phyloP scores from a whole-genome alignment of 148 eudicot species.

The Nepenthes gracilis region DNA sequence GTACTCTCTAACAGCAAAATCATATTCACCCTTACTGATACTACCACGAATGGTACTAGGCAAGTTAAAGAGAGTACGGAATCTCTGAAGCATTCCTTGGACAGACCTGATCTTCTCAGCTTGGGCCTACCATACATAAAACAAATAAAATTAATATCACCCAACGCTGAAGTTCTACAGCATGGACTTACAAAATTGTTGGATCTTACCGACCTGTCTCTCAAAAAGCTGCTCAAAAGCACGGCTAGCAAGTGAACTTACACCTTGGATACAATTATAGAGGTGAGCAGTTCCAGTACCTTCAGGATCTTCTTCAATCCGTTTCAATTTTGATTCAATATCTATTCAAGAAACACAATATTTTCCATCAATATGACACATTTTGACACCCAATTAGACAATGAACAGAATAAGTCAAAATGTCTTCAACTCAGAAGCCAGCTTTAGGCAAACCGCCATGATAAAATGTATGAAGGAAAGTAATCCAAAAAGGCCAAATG shows the following conservation, averaged over 20 bases:
- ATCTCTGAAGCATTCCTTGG: conserved; percentile 99
- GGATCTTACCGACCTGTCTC: conserved; percentile 70
- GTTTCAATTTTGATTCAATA: conserved; percentile 83
- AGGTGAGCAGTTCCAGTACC: conserved; percentile 91
- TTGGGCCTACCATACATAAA: conserved; percentile 60
- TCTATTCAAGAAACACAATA: conserved; percentile 33
- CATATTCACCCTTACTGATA: conserved; percentile 97
- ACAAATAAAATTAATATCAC: conserved; percentile 2
- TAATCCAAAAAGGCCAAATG: background rate
- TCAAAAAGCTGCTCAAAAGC: conserved; percentile 93
- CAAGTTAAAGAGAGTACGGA: conserved; percentile 90
- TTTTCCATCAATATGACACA: conserved; percentile 2
- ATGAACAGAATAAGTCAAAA: too few relatives aligned
- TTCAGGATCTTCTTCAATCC: conserved; percentile 98
- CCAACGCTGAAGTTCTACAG: background rate
- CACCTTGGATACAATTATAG: conserved; percentile 71
- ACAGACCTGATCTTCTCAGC: conserved; percentile 98
- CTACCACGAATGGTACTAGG: conserved; percentile 86
- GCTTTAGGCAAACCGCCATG: too few relatives aligned
- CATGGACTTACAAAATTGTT: background rate
- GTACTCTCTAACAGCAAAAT: conserved; percentile 98
- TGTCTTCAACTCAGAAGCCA: too few relatives aligned
- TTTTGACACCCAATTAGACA: background rate
- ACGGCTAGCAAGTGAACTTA: conserved; percentile 65
- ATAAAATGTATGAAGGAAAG: too few relatives aligned